A percentile compares a stretch with the other conserved stretches of the same genome.
Conservation (phyloP, 2,329 filamentous ascomycete genomes). For the Aspergillus felis region DNA sequence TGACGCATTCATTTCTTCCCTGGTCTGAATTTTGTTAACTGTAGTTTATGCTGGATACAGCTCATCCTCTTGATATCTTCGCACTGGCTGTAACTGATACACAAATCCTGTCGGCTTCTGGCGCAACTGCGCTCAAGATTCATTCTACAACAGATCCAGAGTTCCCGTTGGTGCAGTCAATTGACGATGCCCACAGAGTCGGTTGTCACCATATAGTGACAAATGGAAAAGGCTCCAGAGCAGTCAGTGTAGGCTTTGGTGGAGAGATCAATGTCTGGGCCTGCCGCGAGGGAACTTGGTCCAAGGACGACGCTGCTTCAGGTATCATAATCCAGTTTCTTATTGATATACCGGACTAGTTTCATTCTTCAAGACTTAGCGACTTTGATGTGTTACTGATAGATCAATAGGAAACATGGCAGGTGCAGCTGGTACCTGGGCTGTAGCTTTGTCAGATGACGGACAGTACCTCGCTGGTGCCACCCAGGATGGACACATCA, state of each 20-base stretch:
- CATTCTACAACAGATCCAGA: slow-evolving; percentile 69
- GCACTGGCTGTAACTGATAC: slow-evolving; percentile 71
- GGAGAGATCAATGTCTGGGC: slow-evolving; percentile 85
- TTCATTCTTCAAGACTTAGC: slow-evolving; percentile 5
- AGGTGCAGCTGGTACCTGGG: slow-evolving; percentile 75
- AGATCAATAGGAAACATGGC: slow-evolving; percentile 41
- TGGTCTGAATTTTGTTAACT: slow-evolving; percentile 22
- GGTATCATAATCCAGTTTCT: slow-evolving; percentile 28
- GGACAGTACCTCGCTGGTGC: slow-evolving; percentile 83
- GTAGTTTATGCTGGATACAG: slow-evolving; percentile 41
- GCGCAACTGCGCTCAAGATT: slow-evolving; percentile 75
- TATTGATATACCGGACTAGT: background rate
- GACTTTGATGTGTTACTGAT: slow-evolving; percentile 6
- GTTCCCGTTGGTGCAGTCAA: slow-evolving; percentile 74
- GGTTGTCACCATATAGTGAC: slow-evolving; percentile 88
- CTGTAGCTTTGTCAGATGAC: slow-evolving; percentile 77
- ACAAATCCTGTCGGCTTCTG: slow-evolving; percentile 76
- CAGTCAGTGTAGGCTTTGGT: slow-evolving; percentile 82
- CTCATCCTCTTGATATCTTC: slow-evolving; percentile 81
- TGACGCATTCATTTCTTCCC: background rate
- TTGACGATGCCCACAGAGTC: slow-evolving; percentile 75
- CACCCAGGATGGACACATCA: slow-evolving; percentile 81
- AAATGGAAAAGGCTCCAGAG: slow-evolving; percentile 63
- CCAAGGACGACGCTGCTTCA: slow-evolving; percentile 45
- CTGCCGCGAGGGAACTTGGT: slow-evolving; percentile 54